Evolutionary conservation across 441 rosid genomes (phyloP).

Genomic region (Iberis amara): DNA sequence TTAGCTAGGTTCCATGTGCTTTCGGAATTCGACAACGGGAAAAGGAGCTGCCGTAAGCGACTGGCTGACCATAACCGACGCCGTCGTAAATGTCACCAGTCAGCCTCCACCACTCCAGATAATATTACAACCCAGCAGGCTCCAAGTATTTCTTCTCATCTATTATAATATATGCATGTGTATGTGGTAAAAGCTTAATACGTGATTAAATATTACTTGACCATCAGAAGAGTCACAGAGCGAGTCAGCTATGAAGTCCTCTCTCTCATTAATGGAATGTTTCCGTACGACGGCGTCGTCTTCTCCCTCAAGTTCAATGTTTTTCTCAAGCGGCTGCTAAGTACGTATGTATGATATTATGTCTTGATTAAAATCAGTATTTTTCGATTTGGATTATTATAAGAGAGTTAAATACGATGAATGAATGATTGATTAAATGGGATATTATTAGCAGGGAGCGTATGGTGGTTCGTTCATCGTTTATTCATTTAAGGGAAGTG

Average conservation of each 20-base stretch:
- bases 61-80: constrained; percentile 94
- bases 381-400: neutral
- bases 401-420: neutral
- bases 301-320: too few species aligned
- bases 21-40: constrained; percentile 85
- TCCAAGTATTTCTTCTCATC: constrained; percentile 30
- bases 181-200: neutral
- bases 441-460: neutral
- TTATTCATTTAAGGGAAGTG: constrained; percentile 30
- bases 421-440: neutral
- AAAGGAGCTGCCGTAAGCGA: constrained; percentile 92
- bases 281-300: too few species aligned
- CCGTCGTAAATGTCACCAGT: constrained; percentile 69
- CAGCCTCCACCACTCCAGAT: constrained; percentile 30
- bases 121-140: constrained; percentile 25
- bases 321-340: too few species aligned
- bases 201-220: neutral
- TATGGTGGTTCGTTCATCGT: constrained; percentile 33
- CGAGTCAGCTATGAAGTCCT: too few species aligned
- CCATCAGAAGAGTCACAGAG: too few species aligned
- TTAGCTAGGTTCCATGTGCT: constrained; percentile 64
- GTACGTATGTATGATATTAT: too few species aligned
- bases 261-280: too few species aligned
- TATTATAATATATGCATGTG: neutral
- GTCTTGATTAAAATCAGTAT: too few species aligned